These are phyloP conservation scores for Rhizopogon roseolus DNA, from an alignment of 768 basidiomycete species.

Conservation along the genomic window DNA sequence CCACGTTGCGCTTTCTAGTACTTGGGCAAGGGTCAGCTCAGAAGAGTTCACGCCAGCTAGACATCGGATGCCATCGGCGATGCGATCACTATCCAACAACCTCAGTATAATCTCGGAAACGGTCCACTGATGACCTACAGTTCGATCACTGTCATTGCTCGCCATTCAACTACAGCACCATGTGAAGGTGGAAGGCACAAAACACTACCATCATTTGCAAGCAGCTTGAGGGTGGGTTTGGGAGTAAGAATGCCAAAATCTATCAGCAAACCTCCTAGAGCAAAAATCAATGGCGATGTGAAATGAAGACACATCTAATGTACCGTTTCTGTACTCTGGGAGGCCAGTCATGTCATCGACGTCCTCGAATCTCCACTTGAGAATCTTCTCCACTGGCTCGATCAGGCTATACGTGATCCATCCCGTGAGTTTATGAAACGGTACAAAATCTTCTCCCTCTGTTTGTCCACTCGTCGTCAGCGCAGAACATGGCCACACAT, in stretches of 20 bases:
- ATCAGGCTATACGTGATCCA: constrained; percentile 92
- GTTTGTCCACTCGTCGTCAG: constrained; percentile 26
- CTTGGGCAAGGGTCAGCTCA: constrained; percentile 75
- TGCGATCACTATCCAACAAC: constrained; percentile 60
- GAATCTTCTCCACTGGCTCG: constrained; percentile 71
- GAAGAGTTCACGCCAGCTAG: constrained; percentile 46
- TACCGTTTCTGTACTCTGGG: constrained; percentile 94
- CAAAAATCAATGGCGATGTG: background rate
- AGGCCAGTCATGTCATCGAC: constrained; percentile 85
- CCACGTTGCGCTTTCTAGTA: constrained; percentile 95
- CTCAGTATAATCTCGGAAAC: constrained; percentile 1
- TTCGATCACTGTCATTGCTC: constrained; percentile 91
- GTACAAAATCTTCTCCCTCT: constrained; percentile 72
- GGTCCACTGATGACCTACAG: constrained; percentile 49
- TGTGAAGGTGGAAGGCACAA: constrained; percentile 71
- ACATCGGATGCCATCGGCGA: constrained; percentile 63
- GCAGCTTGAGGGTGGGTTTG: constrained; percentile 48
- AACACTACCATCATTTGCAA: constrained; percentile 34
- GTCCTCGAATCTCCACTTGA: constrained; percentile 81
- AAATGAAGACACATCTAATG: constrained; percentile 1
- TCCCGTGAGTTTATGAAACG: constrained; percentile 94
- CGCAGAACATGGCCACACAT: constrained; percentile 86
- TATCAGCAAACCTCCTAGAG: constrained; percentile 76
- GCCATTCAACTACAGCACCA: constrained; percentile 93
- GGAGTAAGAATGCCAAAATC: constrained; percentile 79